A percentile compares a stretch with the other conserved stretches of the same genome.
These are phyloP conservation scores for Agarophyton chilense DNA, from an alignment of 23 red algal species.

Conservation along the genomic window DNA sequence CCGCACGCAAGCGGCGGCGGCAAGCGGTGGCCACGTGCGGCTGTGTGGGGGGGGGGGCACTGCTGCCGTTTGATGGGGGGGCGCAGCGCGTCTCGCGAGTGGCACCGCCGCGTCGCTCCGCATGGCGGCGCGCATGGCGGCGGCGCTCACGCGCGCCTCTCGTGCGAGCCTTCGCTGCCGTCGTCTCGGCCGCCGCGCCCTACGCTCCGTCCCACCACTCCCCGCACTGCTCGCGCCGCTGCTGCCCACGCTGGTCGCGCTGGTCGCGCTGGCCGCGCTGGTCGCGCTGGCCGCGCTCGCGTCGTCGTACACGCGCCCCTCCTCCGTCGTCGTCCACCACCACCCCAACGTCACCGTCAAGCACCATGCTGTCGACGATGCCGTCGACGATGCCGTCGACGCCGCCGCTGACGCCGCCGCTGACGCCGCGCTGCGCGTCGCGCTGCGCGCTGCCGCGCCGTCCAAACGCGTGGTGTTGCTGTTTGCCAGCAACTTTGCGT, in stretches of 20 bases:
- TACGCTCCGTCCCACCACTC: too few relatives aligned
- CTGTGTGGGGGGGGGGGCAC: neutral
- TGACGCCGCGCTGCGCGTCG: neutral
- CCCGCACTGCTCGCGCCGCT: neutral
- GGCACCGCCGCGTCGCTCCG: too few relatives aligned
- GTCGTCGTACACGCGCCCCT: too few relatives aligned
- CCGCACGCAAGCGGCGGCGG: neutral
- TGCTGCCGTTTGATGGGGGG: too few relatives aligned
- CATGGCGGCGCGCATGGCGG: neutral
- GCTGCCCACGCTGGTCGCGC: too few relatives aligned
- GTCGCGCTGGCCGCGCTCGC: neutral
- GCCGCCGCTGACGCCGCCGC: neutral
- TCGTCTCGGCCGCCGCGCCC: too few relatives aligned
- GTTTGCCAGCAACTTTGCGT: constrained; percentile 48
- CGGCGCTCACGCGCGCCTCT: too few relatives aligned
- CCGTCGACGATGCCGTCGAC: too few relatives aligned
- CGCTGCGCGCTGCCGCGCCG: neutral
- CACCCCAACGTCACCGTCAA: too few relatives aligned
- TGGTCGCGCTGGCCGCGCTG: neutral
- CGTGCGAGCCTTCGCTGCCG: too few relatives aligned
- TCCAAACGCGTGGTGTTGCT: neutral
- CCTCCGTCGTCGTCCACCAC: too few relatives aligned
- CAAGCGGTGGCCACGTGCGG: neutral
- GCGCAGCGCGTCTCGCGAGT: neutral
- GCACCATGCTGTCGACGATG: too few relatives aligned